Evolutionary conservation across 2,329 filamentous ascomycete species (phyloP).

Genomic region (Capronia coronata): DNA sequence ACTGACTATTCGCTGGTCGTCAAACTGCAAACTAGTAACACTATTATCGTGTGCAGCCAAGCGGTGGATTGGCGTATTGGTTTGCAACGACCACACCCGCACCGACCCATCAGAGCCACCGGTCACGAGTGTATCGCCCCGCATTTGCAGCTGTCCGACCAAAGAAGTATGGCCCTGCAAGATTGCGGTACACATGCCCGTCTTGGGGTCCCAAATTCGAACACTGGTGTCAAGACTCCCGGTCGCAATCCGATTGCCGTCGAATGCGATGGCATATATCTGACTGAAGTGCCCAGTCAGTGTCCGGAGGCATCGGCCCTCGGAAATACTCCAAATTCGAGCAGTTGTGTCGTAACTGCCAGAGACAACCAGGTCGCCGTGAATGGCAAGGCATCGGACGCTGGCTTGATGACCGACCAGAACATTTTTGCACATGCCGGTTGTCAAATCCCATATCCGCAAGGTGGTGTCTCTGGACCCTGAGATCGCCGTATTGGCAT

Average conservation of each 20-base stretch:
- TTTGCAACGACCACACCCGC: constrained; percentile 87
- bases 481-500: constrained; percentile 87
- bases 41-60: constrained; percentile 97
- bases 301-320: constrained; percentile 85
- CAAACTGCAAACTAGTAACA: constrained; percentile 94
- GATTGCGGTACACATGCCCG: constrained; percentile 81
- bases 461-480: constrained; percentile 92
- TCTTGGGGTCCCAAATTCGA: constrained; percentile 87
- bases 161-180: constrained; percentile 95
- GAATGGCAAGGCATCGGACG: constrained; percentile 89
- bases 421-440: constrained; percentile 82
- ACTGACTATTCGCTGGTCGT: constrained; percentile 89
- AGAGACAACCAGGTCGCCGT: constrained; percentile 94
- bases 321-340: constrained; percentile 94
- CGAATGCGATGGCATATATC: constrained; percentile 97
- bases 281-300: constrained; percentile 94
- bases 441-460: constrained; percentile 87
- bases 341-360: constrained; percentile 97
- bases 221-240: constrained; percentile 96
- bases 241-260: constrained; percentile 86
- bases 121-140: constrained; percentile 87
- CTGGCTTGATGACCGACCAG: constrained; percentile 92
- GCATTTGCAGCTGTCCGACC: constrained; percentile 93
- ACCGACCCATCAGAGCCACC: constrained; percentile 95
- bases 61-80: constrained; percentile 85